A percentile compares a stretch with the other conserved stretches of the same genome.
Conservation (phyloP, 169 alveolate genomes). For the Cryptosporidium tyzzeri region DNA sequence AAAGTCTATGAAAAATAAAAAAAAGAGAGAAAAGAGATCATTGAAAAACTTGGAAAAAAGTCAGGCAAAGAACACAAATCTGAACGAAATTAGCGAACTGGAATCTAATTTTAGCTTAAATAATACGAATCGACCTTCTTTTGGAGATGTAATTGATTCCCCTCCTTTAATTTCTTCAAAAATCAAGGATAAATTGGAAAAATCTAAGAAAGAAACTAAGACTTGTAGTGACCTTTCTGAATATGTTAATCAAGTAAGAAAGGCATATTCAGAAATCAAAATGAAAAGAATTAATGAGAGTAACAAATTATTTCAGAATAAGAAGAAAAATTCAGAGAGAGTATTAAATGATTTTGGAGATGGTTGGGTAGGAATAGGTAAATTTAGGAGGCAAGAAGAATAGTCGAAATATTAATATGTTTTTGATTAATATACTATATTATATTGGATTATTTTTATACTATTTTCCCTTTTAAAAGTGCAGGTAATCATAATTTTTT, state of each 20-base stretch:
- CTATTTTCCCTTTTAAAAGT: neutral
- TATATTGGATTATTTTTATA: neutral
- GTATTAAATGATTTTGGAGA: slow-evolving; percentile 26
- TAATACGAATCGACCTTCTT: slow-evolving; percentile 20
- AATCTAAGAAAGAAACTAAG: slow-evolving; percentile 27
- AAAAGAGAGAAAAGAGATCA: slow-evolving; percentile 49
- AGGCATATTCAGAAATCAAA: slow-evolving; percentile 40
- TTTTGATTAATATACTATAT: neutral
- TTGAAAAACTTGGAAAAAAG: slow-evolving; percentile 8
- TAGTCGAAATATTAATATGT: neutral
- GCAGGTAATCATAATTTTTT: slow-evolving; percentile 17
- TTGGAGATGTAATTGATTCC: slow-evolving; percentile 49
- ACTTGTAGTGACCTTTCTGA: slow-evolving; percentile 17
- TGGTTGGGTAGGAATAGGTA: slow-evolving; percentile 75
- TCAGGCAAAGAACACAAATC: neutral
- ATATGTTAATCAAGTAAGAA: slow-evolving; percentile 47
- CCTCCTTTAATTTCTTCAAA: slow-evolving; percentile 51
- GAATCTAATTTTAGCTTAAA: neutral
- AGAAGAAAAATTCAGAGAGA: neutral
- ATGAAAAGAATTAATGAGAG: slow-evolving; percentile 4
- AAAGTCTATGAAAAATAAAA: slow-evolving; percentile 28
- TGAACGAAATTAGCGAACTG: neutral
- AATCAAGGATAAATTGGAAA: slow-evolving; percentile 41
- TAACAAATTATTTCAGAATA: neutral
- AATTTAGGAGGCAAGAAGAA: slow-evolving; percentile 37